Evolutionary conservation across 1,284 basidiomycete genomes (phyloP).

Genomic region (Lentinula novae-zelandiae): DNA sequence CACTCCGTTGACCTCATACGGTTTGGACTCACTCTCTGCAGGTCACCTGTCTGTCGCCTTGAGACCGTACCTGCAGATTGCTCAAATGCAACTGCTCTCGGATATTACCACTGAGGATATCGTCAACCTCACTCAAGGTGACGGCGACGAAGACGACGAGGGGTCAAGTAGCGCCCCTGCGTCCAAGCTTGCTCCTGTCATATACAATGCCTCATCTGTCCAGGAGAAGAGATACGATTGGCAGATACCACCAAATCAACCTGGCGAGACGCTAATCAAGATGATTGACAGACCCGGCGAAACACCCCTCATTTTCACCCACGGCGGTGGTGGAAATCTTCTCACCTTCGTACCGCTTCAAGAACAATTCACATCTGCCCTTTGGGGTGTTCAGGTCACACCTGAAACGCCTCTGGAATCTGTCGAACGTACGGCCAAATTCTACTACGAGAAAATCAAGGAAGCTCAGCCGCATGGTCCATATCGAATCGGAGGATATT

Average conservation of each 20-base stretch:
- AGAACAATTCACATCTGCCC: slow-evolving; percentile 1
- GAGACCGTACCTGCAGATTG: background rate
- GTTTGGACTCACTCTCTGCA: slow-evolving; percentile 11
- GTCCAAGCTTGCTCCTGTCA: background rate
- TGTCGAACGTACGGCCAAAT: slow-evolving; percentile 5
- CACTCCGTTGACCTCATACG: slow-evolving; percentile 10
- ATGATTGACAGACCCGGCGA: slow-evolving; percentile 7
- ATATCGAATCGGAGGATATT: slow-evolving; percentile 9
- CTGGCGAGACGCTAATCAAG: slow-evolving; percentile 9
- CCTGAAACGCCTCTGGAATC: slow-evolving; percentile 6
- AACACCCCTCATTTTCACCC: slow-evolving; percentile 7
- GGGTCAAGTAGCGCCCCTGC: background rate
- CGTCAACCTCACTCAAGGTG: background rate
- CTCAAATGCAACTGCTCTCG: slow-evolving; percentile 12
- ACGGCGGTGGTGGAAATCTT: slow-evolving; percentile 9
- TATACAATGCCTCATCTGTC: background rate
- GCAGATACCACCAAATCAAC: background rate
- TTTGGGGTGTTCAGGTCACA: slow-evolving; percentile 12
- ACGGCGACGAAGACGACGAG: background rate
- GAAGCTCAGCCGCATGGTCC: slow-evolving; percentile 9
- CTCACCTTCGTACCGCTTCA: slow-evolving; percentile 2
- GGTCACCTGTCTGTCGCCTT: background rate
- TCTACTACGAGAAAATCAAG: slow-evolving; percentile 8
- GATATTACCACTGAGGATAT: slow-evolving; percentile 7
- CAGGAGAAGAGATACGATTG: background rate